phyloP scores from a whole-genome alignment of 768 basidiomycete species.

The Auriscalpium vulgare region DNA sequence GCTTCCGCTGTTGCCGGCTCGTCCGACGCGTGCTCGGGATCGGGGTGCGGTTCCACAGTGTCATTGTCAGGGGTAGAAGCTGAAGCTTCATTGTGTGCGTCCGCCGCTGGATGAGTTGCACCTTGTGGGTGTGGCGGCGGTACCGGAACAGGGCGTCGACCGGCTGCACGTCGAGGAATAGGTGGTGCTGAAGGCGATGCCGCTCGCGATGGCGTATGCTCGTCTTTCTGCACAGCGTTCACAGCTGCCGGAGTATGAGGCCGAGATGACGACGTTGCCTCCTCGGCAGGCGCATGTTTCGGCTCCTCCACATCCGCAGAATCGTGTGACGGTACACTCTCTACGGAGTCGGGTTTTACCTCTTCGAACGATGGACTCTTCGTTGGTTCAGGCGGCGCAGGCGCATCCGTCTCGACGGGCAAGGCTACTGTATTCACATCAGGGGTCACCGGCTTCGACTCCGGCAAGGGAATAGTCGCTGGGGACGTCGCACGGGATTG shows the following conservation, averaged over 20 bases:
- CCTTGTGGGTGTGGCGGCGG: constrained; percentile 2
- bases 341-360: too few species aligned
- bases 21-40: neutral
- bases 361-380: neutral
- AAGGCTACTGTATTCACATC: neutral
- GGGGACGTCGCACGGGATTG: constrained; percentile 16
- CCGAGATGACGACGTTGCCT: neutral
- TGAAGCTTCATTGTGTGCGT: neutral
- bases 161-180: constrained; percentile 58
- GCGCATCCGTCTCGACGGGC: neutral
- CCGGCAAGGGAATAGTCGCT: constrained; percentile 16
- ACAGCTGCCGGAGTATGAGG: neutral
- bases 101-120: neutral
- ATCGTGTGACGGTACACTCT: too few species aligned
- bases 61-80: neutral
- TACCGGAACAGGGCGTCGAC: constrained; percentile 32
- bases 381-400: neutral
- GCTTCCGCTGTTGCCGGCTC: neutral
- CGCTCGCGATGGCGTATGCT: constrained; percentile 8
- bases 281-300: neutral
- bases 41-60: neutral
- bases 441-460: constrained; percentile 23
- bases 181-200: constrained; percentile 45
- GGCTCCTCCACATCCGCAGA: neutral
- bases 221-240: constrained; percentile 1